phyloP scores from a whole-genome alignment of 257 asterid genomes.

The Lycium ferocissimum region DNA sequence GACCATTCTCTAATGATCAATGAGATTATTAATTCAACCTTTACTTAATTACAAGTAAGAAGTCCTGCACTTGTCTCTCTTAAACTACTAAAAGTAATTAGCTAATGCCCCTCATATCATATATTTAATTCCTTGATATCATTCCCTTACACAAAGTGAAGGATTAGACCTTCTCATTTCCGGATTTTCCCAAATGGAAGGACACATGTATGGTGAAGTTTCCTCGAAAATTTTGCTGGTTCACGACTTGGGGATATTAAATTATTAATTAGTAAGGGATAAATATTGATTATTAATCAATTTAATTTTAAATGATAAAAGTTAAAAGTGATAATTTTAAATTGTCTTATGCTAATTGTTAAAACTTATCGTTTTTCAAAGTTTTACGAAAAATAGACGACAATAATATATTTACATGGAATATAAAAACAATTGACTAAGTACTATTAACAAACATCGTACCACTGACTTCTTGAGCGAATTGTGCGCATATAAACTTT shows the following conservation, averaged over 20 bases:
- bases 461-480: neutral
- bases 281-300: neutral
- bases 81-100: constrained; percentile 5
- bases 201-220: neutral
- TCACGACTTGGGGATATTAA: neutral
- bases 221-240: neutral
- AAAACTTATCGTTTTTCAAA: neutral
- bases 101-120: neutral
- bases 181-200: neutral
- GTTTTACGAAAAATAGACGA: neutral
- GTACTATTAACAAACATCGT: neutral
- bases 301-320: neutral
- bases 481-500: neutral
- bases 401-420: neutral
- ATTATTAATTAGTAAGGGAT: neutral
- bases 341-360: neutral
- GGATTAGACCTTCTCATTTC: neutral
- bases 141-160: neutral
- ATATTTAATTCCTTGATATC: neutral
- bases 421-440: neutral
- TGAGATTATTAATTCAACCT: neutral
- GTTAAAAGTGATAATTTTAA: neutral
- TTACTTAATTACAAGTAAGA: neutral
- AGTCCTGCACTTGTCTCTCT: neutral
- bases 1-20: too few species aligned